These are phyloP conservation scores for Pythium angustatum DNA, from an alignment of 352 stramenopile species.

Conservation along the genomic window DNA sequence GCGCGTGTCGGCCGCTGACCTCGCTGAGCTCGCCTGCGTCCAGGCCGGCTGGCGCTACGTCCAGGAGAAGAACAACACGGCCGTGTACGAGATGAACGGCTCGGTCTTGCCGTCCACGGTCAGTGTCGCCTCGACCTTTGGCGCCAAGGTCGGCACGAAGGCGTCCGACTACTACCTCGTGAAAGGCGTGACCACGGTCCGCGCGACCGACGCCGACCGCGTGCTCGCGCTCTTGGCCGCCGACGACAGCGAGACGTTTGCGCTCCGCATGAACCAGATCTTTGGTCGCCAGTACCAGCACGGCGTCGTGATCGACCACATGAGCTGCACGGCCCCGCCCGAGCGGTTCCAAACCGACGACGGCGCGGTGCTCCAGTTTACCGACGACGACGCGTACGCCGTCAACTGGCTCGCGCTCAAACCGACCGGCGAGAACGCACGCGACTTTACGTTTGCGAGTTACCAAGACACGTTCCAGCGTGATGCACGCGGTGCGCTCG, in stretches of 20 bases:
- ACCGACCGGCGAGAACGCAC: slow-evolving; percentile 40
- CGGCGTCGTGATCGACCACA: slow-evolving; percentile 57
- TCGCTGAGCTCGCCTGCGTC: slow-evolving; percentile 49
- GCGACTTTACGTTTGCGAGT: slow-evolving; percentile 70
- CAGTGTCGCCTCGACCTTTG: slow-evolving; percentile 19
- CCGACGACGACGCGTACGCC: slow-evolving; percentile 64
- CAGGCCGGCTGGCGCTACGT: slow-evolving; percentile 51
- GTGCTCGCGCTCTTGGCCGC: slow-evolving; percentile 54
- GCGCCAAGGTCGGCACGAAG: slow-evolving; percentile 38
- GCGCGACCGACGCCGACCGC: slow-evolving; percentile 38
- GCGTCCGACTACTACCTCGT: slow-evolving; percentile 71
- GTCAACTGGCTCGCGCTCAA: slow-evolving; percentile 71
- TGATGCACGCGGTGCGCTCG: slow-evolving; percentile 29
- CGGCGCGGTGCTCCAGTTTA: slow-evolving; percentile 7
- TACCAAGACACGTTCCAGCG: slow-evolving; percentile 69
- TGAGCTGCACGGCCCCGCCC: slow-evolving; percentile 59
- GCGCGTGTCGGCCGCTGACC: slow-evolving; percentile 55
- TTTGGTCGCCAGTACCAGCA: slow-evolving; percentile 58
- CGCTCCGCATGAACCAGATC: slow-evolving; percentile 57
- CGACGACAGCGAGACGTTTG: slow-evolving; percentile 44
- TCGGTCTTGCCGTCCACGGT: slow-evolving; percentile 39
- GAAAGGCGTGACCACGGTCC: slow-evolving; percentile 56
- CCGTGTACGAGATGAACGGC: slow-evolving; percentile 65
- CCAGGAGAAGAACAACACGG: slow-evolving; percentile 50
- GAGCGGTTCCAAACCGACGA: slow-evolving; percentile 29